Evolutionary conservation across 1,139 yeast species (phyloP), one percentile per base, ranked within the genome.

Genomic region (Martiniozyma asiatica): DNA sequence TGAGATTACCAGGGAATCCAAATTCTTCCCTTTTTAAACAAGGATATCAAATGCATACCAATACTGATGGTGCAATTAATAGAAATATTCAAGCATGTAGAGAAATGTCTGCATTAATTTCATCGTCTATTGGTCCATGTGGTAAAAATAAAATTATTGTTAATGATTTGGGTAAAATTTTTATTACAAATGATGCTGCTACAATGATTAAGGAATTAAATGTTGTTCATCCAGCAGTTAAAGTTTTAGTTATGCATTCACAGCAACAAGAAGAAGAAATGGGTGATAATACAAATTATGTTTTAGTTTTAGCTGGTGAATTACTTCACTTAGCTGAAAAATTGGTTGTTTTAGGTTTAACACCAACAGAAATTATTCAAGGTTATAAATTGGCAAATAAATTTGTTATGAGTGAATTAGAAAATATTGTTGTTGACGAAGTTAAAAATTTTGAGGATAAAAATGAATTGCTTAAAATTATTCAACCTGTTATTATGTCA

Each of bases 221-320:
- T 44, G 82, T 92, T 41, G 89, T 89, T 27, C 98, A 89, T 53
- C 98, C 98, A 6, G 97, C 96, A 1, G 98, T 92, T 14, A 89
- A 89, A 57, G 73, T 89, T 28, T 69, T 89, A 41, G 93, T 89
- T 36, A 84, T 85, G 96, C 95, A 97, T 15, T 75, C 94, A 14
- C 84, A 87, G 51, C 98, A 89, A 60, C 98, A 89, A 59, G 95
- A 89, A 53, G 69, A 76, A 44, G 98, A 89, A 54, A 68, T 74
- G 73, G 89, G 87, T 33, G 89, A 77, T 50, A 76, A 77, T 37
- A 73, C 85, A 5, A 77, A 76, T 50, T 58, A 76, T 33, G 87
- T 78, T 23, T 58, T 77, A 44, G 68, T 77, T 26, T 58, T 89
- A 42, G 96, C 97, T n/a, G 96, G 96, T 29, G 96, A 87, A 53